Evolutionary conservation across 306 rosid genomes (phyloP).

Genomic region (Luffa aegyptiaca): DNA sequence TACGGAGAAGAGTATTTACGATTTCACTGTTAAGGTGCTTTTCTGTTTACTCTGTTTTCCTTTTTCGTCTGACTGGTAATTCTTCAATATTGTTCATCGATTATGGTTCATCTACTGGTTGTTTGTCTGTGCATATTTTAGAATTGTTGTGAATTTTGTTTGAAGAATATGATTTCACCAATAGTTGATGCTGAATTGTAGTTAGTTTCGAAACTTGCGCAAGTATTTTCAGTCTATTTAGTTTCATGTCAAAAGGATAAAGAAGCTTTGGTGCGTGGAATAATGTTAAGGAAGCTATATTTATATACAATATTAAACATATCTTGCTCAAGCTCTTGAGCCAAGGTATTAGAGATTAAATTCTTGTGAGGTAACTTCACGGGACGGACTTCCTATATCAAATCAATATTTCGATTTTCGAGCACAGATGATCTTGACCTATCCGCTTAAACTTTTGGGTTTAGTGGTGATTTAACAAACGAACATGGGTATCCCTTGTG

Average conservation of each 20-base stretch:
- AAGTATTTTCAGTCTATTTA: neutral
- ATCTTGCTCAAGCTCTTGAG: neutral
- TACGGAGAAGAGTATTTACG: conserved; percentile 68
- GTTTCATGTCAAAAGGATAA: neutral
- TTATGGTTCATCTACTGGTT: neutral
- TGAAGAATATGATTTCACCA: neutral
- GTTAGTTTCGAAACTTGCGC: neutral
- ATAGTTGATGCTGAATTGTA: neutral
- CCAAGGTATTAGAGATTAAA: neutral
- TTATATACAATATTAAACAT: neutral
- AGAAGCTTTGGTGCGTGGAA: neutral
- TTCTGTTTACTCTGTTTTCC: neutral
- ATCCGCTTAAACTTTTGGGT: no score
- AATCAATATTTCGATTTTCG: neutral
- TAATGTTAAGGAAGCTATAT: neutral
- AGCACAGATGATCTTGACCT: no score
- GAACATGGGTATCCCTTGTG: neutral
- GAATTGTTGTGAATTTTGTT: neutral
- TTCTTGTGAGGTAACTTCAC: neutral
- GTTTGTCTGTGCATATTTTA: neutral
- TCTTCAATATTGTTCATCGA: neutral
- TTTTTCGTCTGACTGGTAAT: neutral
- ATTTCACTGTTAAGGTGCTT: conserved; percentile 71
- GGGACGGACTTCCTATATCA: neutral
- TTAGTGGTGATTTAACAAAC: neutral